Percentiles rank a stretch among this genome's conserved stretches.
Evolutionary conservation across 768 basidiomycete genomes (phyloP).

Genomic region (Termitomyces sp.): DNA sequence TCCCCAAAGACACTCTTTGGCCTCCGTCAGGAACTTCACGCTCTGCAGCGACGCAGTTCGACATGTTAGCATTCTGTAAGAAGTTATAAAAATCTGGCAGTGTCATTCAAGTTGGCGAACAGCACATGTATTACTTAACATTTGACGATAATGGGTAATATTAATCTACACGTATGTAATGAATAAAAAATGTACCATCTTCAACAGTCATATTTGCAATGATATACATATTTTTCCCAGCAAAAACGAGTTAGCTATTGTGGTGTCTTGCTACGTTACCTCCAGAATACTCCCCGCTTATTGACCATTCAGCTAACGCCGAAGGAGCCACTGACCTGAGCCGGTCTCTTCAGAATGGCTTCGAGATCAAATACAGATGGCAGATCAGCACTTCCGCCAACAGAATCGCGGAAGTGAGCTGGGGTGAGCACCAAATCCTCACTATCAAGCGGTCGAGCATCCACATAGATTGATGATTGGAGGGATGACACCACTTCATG

Average conservation of each 20-base stretch:
- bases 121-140: too few species aligned
- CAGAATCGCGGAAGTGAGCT: slow-evolving; percentile 1
- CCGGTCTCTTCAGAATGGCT: neutral
- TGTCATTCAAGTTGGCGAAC: neutral
- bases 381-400: neutral
- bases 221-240: too few species aligned
- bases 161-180: neutral
- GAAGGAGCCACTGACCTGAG: too few species aligned
- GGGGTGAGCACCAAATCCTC: neutral
- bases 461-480: neutral
- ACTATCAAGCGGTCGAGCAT: neutral
- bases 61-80: neutral
- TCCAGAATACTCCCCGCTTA: too few species aligned
- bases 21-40: slow-evolving; percentile 1
- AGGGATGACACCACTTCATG: neutral
- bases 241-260: too few species aligned
- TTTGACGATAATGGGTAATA: neutral
- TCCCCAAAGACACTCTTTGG: neutral
- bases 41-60: neutral
- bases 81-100: neutral
- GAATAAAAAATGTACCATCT: neutral
- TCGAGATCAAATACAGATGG: neutral
- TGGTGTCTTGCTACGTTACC: too few species aligned
- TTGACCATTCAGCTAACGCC: too few species aligned
- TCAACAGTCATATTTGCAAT: too few species aligned